These are phyloP conservation scores for Tylopilus plumbeoviolaceoides DNA, from an alignment of 768 basidiomycete genomes.

Conservation along the genomic window DNA sequence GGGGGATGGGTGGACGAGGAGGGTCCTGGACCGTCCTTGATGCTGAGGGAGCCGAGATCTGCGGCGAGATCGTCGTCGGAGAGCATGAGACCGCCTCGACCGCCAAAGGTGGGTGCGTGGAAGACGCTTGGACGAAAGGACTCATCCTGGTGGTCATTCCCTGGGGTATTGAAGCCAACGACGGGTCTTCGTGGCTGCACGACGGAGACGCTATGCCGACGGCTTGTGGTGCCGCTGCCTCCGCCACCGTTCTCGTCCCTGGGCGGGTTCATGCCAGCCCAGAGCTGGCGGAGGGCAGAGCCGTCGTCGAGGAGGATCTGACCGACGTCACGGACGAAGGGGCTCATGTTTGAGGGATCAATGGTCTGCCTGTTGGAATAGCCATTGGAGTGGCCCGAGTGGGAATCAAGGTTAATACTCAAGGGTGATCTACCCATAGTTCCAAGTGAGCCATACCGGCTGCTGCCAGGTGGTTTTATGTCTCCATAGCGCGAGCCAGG, in stretches of 20 bases:
- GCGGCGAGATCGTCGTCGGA: constrained; percentile 79
- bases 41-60: constrained; percentile 59
- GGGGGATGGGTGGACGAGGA: constrained; percentile 50
- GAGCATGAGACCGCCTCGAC: constrained; percentile 60
- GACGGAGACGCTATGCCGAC: constrained; percentile 79
- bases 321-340: constrained; percentile 80
- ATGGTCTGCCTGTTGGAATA: constrained; percentile 39
- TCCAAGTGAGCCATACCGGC: constrained; percentile 64
- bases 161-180: constrained; percentile 42
- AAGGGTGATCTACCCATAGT: constrained; percentile 52
- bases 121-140: constrained; percentile 29
- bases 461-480: constrained; percentile 55
- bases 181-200: constrained; percentile 69
- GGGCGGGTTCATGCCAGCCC: constrained; percentile 65
- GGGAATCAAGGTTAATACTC: constrained; percentile 48
- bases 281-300: constrained; percentile 67
- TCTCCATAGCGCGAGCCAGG: constrained; percentile 53
- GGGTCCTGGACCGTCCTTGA: constrained; percentile 34
- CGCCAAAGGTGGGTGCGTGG: constrained; percentile 34
- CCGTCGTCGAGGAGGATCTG: constrained; percentile 75
- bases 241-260: constrained; percentile 59
- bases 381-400: constrained; percentile 45
- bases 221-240: constrained; percentile 77
- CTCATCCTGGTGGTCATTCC: constrained; percentile 42
- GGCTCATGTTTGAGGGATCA: constrained; percentile 76